Evolutionary conservation across 768 basidiomycete species (phyloP).

Genomic region (Suillus subluteus): DNA sequence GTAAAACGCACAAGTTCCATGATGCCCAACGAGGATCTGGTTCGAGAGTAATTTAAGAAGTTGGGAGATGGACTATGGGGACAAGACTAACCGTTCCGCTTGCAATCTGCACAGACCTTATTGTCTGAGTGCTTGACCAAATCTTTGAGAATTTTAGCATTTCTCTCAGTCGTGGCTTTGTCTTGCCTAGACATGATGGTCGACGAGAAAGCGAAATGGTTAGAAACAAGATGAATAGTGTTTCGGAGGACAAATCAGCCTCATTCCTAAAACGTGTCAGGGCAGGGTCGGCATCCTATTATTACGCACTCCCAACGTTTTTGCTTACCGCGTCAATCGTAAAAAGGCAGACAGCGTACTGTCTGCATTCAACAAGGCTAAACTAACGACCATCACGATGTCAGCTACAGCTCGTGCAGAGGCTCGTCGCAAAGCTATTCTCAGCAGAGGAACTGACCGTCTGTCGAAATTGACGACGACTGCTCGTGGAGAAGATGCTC

Average conservation of each 20-base stretch:
- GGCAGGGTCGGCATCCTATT: conserved; percentile 5
- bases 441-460: conserved; percentile 70
- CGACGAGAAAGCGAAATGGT: conserved; percentile 8
- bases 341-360: conserved; percentile 1
- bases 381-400: conserved; percentile 26
- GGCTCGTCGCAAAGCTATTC: conserved; percentile 77
- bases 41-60: conserved; percentile 2
- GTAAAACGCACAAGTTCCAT: conserved; percentile 82
- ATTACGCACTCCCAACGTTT: conserved; percentile 10
- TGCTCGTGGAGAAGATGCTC: conserved; percentile 69
- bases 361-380: not conserved
- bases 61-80: conserved; percentile 4
- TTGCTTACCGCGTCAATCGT: conserved; percentile 8
- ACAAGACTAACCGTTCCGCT: conserved; percentile 78
- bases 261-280: conserved; percentile 12
- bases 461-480: conserved; percentile 80
- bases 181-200: conserved; percentile 61
- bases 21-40: conserved; percentile 97
- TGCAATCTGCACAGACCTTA: conserved; percentile 95
- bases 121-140: conserved; percentile 90
- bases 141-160: conserved; percentile 79
- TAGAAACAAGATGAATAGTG: conserved; percentile 6
- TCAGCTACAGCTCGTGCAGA: conserved; percentile 73
- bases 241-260: conserved; percentile 12
- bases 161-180: conserved; percentile 82